Evolutionary conservation across 2,329 filamentous ascomycete genomes (phyloP).

Genomic region (Cytospora chrysosperma): DNA sequence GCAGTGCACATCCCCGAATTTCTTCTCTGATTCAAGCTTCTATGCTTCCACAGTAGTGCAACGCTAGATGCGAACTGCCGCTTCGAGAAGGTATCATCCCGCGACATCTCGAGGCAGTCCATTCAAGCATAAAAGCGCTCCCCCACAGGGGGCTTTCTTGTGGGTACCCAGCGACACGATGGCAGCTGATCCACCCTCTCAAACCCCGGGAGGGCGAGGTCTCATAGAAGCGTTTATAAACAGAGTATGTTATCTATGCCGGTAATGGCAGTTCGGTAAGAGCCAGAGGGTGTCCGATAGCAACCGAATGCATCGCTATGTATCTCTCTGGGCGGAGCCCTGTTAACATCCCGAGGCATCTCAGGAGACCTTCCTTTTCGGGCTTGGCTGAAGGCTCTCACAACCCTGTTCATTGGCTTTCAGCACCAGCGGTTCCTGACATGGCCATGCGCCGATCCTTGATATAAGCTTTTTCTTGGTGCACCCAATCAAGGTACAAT

Average conservation of each 20-base stretch:
- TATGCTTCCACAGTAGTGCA: background rate
- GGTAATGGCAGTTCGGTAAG: constrained; percentile 4
- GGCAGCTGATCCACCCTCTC: background rate
- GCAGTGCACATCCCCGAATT: constrained; percentile 2
- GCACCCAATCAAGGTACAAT: background rate
- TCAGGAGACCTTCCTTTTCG: constrained; percentile 7
- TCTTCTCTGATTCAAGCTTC: constrained; percentile 11
- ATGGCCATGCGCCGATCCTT: background rate
- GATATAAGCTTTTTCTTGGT: background rate
- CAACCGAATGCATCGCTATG: background rate
- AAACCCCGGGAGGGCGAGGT: background rate
- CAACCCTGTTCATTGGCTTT: constrained; percentile 1
- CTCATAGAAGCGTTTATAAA: background rate
- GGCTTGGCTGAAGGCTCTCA: background rate
- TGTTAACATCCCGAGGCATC: background rate
- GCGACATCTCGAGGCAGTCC: background rate
- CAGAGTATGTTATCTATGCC: background rate
- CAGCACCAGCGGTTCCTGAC: background rate
- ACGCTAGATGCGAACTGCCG: constrained; percentile 14
- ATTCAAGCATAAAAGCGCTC: background rate
- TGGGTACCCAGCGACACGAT: background rate
- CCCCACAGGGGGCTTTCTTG: background rate
- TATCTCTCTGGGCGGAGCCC: background rate
- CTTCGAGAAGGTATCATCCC: constrained; percentile 23
- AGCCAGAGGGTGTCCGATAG: constrained; percentile 4